phyloP scores from a whole-genome alignment of 352 stramenopile genomes.

The Thalassiosira mediterranea region DNA sequence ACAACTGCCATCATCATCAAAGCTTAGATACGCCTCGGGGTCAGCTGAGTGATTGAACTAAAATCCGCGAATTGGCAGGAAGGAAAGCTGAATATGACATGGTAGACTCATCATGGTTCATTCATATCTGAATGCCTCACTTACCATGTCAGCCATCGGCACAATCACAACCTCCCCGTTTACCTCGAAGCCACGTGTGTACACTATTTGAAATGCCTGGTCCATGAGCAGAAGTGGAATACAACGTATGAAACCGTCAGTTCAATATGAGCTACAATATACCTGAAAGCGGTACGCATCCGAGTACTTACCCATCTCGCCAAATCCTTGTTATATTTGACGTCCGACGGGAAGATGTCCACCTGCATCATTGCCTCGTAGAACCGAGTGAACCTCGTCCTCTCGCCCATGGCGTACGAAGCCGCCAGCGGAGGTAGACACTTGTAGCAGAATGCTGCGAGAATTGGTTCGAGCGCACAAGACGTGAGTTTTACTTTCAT shows the following conservation, averaged over 20 bases:
- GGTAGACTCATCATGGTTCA: background rate
- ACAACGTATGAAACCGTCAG: too few species aligned
- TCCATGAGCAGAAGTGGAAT: background rate
- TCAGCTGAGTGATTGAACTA: slow-evolving; percentile 66
- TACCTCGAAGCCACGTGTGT: slow-evolving; percentile 48
- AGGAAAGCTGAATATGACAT: background rate
- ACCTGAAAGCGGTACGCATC: too few species aligned
- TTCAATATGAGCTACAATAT: too few species aligned
- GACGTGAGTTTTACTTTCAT: too few species aligned
- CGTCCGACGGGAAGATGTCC: slow-evolving; percentile 37
- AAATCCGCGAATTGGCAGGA: background rate
- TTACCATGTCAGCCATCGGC: slow-evolving; percentile 47
- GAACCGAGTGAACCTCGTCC: slow-evolving; percentile 34
- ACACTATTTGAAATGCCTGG: slow-evolving; percentile 51
- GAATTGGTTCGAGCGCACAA: too few species aligned
- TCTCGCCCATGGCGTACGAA: slow-evolving; percentile 36
- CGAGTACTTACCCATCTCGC: slow-evolving; percentile 51
- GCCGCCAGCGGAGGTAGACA: slow-evolving; percentile 45
- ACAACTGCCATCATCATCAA: slow-evolving; percentile 55
- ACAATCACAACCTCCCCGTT: slow-evolving; percentile 49
- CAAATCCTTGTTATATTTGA: slow-evolving; percentile 45
- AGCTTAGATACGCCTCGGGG: slow-evolving; percentile 34
- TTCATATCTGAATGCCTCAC: background rate
- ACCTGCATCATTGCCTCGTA: slow-evolving; percentile 26
- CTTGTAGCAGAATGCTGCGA: slow-evolving; percentile 46